Conservation (phyloP, 306 rosid genomes). For the Hippophae rhamnoides region DNA sequence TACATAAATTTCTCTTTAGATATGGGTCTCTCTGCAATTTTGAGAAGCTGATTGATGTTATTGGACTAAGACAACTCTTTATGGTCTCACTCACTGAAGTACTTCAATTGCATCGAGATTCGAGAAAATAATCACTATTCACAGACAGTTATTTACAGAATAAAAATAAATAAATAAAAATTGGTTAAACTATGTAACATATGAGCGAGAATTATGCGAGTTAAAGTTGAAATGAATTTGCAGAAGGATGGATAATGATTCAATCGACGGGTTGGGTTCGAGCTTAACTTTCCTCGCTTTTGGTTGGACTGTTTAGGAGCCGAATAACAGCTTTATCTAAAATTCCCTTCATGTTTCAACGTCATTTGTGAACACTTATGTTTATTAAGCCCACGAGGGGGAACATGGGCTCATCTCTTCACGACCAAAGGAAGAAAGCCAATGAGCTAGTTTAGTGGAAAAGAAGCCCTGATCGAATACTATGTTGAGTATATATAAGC, state of each 20-base stretch:
- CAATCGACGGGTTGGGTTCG: slow-evolving; percentile 10
- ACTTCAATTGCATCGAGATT: slow-evolving; percentile 20
- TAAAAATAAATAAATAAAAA: neutral
- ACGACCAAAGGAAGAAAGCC: no score
- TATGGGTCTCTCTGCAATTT: slow-evolving; percentile 18
- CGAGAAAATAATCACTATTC: neutral
- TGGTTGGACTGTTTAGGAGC: neutral
- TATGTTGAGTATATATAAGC: no score
- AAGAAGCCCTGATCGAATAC: no score
- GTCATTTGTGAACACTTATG: no score
- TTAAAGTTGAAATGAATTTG: slow-evolving; percentile 12
- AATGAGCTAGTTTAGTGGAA: no score
- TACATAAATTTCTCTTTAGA: slow-evolving; percentile 18
- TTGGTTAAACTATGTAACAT: neutral
- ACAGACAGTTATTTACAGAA: neutral
- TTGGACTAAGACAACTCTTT: slow-evolving; percentile 15
- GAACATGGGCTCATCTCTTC: no score
- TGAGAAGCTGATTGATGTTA: slow-evolving; percentile 25
- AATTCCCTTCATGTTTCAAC: no score
- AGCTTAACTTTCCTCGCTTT: neutral
- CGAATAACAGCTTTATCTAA: no score
- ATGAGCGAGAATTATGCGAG: slow-evolving; percentile 15
- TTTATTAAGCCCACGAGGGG: no score
- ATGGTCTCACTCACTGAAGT: slow-evolving; percentile 22
- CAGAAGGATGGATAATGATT: slow-evolving; percentile 12